Base-by-base conservation (phyloP, 1,284 basidiomycete genomes). In the Coriolopsis trogii region DNA sequence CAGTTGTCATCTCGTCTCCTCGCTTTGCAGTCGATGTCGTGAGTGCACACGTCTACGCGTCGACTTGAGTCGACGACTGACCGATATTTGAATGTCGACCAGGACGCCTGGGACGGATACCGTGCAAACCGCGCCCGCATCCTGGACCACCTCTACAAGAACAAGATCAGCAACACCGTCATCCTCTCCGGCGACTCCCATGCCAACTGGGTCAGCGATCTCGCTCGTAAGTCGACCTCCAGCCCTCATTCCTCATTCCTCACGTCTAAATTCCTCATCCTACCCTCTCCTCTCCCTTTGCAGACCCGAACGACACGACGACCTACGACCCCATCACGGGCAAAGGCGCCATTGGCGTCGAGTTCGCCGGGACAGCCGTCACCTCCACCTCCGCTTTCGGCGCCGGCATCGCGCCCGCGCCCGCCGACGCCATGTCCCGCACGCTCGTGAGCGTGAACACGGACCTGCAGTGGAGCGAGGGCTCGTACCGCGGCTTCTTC, bases 41-140 rank as follows among this genome's bases (percentile, higher is more conserved):
- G 40, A 37, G 58, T 51, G 12, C 12, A 5, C 25, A 29, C 8
- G 15, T 20, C 18, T 29, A 7, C 20, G 6, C n/a, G 13, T 13
- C 10, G 33, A n/a, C 9, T 18, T 16, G n/a, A 8, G 6, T 34
- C n/a, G 33, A 13, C n/a, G n/a, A n/a, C n/a, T n/a, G n/a, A n/a
- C 20, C 15, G 33, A 23, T 8, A 13, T 26, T 15, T n/a, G 15
- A 16, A 28, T 15, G 26, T 30, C 15, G 38, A 26, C 5, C 25
- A 77, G 73, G 84, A 85, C 59, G 78, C 80, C 16, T 87, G 84
- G 84, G 81, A 85, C 53, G 84, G 84, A 0, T 87, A 87, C 65
- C 70, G 76, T 9, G 76, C 77, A 15, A 82, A 85, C 65, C 73
- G 84, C 13, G 68, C 72, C 39, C 75, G 83, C n/a, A 71, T 87